Conservation (phyloP, 495 filamentous ascomycete species). For the Xeromyces bisporus region DNA sequence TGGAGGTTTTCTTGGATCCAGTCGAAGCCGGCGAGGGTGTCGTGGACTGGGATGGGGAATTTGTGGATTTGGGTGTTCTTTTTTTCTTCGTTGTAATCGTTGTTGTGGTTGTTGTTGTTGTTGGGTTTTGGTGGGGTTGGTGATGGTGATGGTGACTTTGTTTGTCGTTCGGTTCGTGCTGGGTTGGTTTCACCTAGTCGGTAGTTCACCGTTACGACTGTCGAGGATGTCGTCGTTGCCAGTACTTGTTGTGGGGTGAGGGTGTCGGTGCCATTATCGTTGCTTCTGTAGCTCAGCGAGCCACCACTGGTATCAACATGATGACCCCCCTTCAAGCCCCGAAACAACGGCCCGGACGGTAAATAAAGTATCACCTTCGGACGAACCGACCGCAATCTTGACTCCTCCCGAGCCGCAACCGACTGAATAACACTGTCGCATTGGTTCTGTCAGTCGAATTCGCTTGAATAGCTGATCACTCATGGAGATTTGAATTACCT, state of each 20-base stretch:
- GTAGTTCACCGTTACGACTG: conserved; percentile 26
- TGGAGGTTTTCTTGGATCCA: conserved; percentile 19
- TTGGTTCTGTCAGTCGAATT: too few species aligned
- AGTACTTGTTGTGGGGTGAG: conserved; percentile 9
- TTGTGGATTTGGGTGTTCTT: conserved; percentile 5
- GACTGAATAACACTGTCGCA: neutral
- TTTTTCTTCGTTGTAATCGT: too few species aligned
- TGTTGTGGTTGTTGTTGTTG: too few species aligned
- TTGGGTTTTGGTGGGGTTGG: neutral
- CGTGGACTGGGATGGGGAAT: conserved; percentile 27
- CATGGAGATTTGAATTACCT: conserved; percentile 8
- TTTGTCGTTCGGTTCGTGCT: neutral
- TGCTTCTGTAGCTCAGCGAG: neutral
- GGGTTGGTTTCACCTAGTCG: conserved; percentile 18
- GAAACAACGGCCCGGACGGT: conserved; percentile 22
- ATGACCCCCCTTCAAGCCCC: neutral
- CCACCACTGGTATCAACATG: conserved; percentile 15
- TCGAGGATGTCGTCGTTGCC: conserved; percentile 14
- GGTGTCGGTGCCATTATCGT: neutral
- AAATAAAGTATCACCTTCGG: conserved; percentile 22
- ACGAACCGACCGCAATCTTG: too few species aligned
- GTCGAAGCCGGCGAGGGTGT: conserved; percentile 24
- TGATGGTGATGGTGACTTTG: neutral
- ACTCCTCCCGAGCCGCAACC: too few species aligned
- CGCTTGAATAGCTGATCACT: conserved; percentile 12